Evolutionary conservation across 192 early-diverging fungal genomes (phyloP).

Genomic region (Linnemannia exigua): DNA sequence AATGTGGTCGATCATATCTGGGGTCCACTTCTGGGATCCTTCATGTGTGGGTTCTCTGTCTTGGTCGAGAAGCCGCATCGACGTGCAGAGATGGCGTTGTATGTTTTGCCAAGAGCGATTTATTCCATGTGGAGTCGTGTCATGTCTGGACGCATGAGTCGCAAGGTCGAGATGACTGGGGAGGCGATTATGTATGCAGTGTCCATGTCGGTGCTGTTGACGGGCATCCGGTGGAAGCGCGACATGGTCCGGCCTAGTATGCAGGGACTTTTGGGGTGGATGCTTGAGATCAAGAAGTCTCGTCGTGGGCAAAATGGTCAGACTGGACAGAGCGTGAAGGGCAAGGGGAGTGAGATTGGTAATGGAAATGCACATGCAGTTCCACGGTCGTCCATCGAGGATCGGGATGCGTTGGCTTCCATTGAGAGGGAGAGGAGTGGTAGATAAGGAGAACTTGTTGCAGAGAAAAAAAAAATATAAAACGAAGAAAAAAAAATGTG

Average conservation of each 20-base stretch:
- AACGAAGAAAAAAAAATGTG: not conserved
- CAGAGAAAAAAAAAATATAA: not conserved
- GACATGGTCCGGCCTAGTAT: slow-evolving; percentile 67
- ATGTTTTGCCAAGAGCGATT: slow-evolving; percentile 65
- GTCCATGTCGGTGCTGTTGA: slow-evolving; percentile 65
- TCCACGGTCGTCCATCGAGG: not conserved
- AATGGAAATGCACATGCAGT: not conserved
- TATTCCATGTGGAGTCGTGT: slow-evolving; percentile 64
- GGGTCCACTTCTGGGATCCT: slow-evolving; percentile 64
- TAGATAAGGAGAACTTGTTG: not conserved
- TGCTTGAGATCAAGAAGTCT: slow-evolving; percentile 44
- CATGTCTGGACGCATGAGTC: slow-evolving; percentile 54
- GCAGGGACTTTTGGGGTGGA: slow-evolving; percentile 67
- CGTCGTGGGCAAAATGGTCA: not conserved
- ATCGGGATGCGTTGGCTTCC: slow-evolving; percentile 22
- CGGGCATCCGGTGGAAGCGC: slow-evolving; percentile 60
- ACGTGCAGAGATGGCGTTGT: slow-evolving; percentile 66
- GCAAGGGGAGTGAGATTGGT: not conserved
- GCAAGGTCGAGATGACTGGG: slow-evolving; percentile 44
- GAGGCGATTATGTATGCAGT: slow-evolving; percentile 66
- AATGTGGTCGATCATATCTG: slow-evolving; percentile 58
- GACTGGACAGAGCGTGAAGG: not conserved
- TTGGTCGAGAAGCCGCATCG: slow-evolving; percentile 73
- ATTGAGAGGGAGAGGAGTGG: slow-evolving; percentile 17
- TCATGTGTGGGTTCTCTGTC: slow-evolving; percentile 75